Evolutionary conservation across 208 protist species (phyloP).

Genomic region (Naegleria lovaniensis): DNA sequence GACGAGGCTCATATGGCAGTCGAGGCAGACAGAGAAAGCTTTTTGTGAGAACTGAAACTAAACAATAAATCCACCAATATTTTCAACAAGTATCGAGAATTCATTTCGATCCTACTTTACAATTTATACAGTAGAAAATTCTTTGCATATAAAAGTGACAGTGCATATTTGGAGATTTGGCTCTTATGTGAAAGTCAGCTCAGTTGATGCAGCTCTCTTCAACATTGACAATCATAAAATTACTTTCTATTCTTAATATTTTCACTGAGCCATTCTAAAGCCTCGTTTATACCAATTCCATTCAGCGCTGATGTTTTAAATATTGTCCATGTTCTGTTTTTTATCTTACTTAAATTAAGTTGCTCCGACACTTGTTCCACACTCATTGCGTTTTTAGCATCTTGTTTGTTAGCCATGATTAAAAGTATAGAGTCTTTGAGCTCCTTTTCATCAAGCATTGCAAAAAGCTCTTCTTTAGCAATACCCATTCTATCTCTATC

Average conservation of each 20-base stretch:
- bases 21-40: not conserved
- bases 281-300: not conserved
- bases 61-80: not conserved
- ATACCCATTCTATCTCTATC: slow-evolving; percentile 67
- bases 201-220: no score
- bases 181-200: no score
- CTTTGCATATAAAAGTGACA: no score
- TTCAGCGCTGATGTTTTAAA: slow-evolving; percentile 24
- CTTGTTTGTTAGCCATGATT: slow-evolving; percentile 87
- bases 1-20: not conserved
- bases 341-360: not conserved
- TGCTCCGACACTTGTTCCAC: not conserved
- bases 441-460: slow-evolving; percentile 81
- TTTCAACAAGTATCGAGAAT: no score
- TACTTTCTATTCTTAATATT: not conserved
- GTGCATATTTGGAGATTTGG: no score
- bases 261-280: not conserved
- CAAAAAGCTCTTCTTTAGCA: slow-evolving; percentile 67
- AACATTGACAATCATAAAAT: no score
- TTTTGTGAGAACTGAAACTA: not conserved
- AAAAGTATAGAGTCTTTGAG: slow-evolving; percentile 70
- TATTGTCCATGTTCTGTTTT: slow-evolving; percentile 27
- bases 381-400: slow-evolving; percentile 44
- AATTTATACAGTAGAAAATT: no score
- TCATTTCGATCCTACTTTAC: no score